phyloP scores from a whole-genome alignment of 768 basidiomycete species.

The Boletus rex-veris region DNA sequence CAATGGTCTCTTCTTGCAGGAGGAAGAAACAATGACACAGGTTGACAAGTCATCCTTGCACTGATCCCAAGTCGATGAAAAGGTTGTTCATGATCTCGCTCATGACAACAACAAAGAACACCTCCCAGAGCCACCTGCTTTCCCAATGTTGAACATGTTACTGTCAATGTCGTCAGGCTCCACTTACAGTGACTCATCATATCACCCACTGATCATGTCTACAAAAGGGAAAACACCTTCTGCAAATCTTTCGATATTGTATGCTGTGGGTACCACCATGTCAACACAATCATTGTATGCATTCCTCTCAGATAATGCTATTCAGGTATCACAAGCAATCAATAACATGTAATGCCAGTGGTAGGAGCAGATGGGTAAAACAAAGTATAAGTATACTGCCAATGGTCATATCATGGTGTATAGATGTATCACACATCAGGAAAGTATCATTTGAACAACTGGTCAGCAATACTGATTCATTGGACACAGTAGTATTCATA shows the following conservation, averaged over 20 bases:
- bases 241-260: slow-evolving; percentile 91
- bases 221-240: slow-evolving; percentile 55
- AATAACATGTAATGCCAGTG: too few relatives aligned
- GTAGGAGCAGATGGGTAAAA: too few relatives aligned
- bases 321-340: too few relatives aligned
- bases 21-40: slow-evolving; percentile 22
- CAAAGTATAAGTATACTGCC: too few relatives aligned
- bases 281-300: too few relatives aligned
- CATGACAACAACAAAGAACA: slow-evolving; percentile 40
- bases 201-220: slow-evolving; percentile 25
- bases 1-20: slow-evolving; percentile 25
- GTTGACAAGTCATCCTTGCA: slow-evolving; percentile 23
- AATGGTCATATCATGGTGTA: too few relatives aligned
- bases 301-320: too few relatives aligned
- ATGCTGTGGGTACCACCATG: slow-evolving; percentile 68
- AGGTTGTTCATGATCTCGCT: slow-evolving; percentile 9
- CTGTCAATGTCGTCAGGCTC: slow-evolving; percentile 32
- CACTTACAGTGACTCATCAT: slow-evolving; percentile 45
- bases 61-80: slow-evolving; percentile 15
- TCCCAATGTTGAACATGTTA: slow-evolving; percentile 52
- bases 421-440: too few relatives aligned
- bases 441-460: too few relatives aligned
- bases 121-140: slow-evolving; percentile 57
- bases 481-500: too few relatives aligned
- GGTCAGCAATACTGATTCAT: too few relatives aligned